Percentiles rank a stretch among this genome's conserved stretches.
Evolutionary conservation across 2,329 filamentous ascomycete species (phyloP).

Genomic region (Trichoderma koningii): DNA sequence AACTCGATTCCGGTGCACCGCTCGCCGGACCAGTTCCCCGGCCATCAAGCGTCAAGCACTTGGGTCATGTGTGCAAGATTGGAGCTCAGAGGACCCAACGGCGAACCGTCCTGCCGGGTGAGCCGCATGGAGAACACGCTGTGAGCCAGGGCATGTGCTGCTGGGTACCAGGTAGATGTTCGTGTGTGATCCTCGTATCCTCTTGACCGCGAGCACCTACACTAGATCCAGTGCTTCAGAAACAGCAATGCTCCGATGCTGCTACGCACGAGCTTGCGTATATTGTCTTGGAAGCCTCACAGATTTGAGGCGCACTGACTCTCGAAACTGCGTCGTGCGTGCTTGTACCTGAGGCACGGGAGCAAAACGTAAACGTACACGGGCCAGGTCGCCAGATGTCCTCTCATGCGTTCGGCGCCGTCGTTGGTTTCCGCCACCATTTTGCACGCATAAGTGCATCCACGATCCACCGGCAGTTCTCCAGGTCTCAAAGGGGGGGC

Average conservation of each 20-base stretch:
- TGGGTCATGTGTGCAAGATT: conserved; percentile 35
- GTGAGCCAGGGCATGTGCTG: conserved; percentile 15
- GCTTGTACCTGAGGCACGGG: conserved; percentile 10
- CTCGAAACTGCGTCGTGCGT: neutral
- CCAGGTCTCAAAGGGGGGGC: conserved; percentile 21
- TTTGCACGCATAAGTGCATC: conserved; percentile 21
- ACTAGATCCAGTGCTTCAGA: neutral
- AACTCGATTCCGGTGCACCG: conserved; percentile 21
- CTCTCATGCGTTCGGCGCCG: conserved; percentile 3
- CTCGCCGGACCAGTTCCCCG: conserved; percentile 31
- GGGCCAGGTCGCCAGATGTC: neutral
- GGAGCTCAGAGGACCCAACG: conserved; percentile 30
- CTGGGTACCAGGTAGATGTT: conserved; percentile 7
- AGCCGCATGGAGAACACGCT: conserved; percentile 24
- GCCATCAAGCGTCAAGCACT: conserved; percentile 24
- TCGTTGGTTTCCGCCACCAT: conserved; percentile 17
- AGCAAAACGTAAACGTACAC: neutral
- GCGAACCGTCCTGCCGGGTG: conserved; percentile 37
- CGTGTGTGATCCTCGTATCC: conserved; percentile 24
- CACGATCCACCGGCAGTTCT: conserved; percentile 25
- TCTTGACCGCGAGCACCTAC: neutral
- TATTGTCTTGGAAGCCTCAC: conserved; percentile 15
- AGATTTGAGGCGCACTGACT: conserved; percentile 2
- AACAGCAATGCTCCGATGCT: neutral
- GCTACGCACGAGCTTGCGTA: neutral